A percentile compares a stretch with the other conserved stretches of the same genome.
These are phyloP conservation scores for Lepidium aucheri DNA, from an alignment of 345 rosid genomes.

Conservation along the genomic window DNA sequence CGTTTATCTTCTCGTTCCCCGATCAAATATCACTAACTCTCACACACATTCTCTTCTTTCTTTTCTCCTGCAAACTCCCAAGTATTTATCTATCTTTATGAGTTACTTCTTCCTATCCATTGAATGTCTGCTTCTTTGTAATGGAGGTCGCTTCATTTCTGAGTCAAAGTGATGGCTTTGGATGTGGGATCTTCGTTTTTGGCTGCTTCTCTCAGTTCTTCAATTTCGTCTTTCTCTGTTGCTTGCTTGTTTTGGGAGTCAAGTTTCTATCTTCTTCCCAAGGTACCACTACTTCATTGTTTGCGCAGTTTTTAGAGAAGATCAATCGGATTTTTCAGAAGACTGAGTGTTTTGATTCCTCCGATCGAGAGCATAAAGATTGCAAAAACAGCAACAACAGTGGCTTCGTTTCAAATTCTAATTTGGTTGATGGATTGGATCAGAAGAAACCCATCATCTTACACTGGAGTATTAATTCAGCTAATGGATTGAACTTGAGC, in stretches of 20 bases:
- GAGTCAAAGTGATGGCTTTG: conserved; percentile 25
- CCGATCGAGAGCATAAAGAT: conserved; percentile 17
- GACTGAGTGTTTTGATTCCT: background rate
- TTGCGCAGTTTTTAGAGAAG: conserved; percentile 21
- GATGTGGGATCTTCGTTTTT: conserved; percentile 34
- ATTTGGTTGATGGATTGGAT: conserved; percentile 1
- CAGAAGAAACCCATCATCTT: conserved; percentile 10
- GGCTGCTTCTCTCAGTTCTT: conserved; percentile 34
- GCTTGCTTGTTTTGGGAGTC: conserved; percentile 32
- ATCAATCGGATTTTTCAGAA: conserved; percentile 3
- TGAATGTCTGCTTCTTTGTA: conserved; percentile 8
- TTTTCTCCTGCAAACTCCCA: background rate
- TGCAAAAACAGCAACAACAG: conserved; percentile 1
- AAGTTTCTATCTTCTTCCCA: conserved; percentile 29
- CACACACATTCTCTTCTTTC: conserved; percentile 26
- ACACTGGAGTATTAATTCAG: conserved; percentile 11
- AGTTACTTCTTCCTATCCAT: background rate
- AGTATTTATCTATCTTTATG: background rate
- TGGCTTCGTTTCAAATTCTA: conserved; percentile 9
- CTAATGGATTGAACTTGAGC: background rate
- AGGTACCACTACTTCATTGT: background rate
- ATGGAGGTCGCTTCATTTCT: conserved; percentile 40
- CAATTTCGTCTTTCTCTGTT: conserved; percentile 29
- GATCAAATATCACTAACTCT: conserved; percentile 11
- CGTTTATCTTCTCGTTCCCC: conserved; percentile 22